Evolutionary conservation across 2,329 filamentous ascomycete species (phyloP).

Genomic region (Hymenoscyphus occultus): DNA sequence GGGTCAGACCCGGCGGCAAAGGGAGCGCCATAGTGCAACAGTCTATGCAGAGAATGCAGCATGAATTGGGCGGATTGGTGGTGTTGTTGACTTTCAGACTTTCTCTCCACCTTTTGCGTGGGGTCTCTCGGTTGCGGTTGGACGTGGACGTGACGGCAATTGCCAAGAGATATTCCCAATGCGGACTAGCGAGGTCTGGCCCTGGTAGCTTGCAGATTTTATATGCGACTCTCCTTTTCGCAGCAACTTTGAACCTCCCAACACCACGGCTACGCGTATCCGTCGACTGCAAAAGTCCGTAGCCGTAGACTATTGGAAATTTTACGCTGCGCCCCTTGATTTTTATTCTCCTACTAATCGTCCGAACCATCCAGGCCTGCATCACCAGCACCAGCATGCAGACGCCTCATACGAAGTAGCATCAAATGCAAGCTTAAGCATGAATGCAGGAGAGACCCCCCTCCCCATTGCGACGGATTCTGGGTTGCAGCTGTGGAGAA

Average conservation of each 20-base stretch:
- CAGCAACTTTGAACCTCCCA: background rate
- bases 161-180: slow-evolving; percentile 3
- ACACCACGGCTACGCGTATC: background rate
- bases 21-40: slow-evolving; percentile 34
- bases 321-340: background rate
- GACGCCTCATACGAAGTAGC: background rate
- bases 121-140: background rate
- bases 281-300: background rate
- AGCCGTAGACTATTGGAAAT: background rate
- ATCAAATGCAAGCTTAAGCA: background rate
- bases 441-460: background rate
- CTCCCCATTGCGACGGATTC: background rate
- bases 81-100: slow-evolving; percentile 7
- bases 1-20: slow-evolving; percentile 58
- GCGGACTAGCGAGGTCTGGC: background rate
- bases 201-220: slow-evolving; percentile 1
- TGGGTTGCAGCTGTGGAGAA: background rate
- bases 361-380: background rate
- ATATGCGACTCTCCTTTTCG: background rate
- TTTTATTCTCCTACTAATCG: background rate
- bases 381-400: background rate
- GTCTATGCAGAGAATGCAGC: background rate
- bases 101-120: background rate
- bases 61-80: background rate
- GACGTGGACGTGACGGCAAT: background rate